A percentile compares a stretch with the other conserved stretches of the same genome.
Evolutionary conservation across 2,329 filamentous ascomycete species (phyloP).

Genomic region (Fusarium scirpi): DNA sequence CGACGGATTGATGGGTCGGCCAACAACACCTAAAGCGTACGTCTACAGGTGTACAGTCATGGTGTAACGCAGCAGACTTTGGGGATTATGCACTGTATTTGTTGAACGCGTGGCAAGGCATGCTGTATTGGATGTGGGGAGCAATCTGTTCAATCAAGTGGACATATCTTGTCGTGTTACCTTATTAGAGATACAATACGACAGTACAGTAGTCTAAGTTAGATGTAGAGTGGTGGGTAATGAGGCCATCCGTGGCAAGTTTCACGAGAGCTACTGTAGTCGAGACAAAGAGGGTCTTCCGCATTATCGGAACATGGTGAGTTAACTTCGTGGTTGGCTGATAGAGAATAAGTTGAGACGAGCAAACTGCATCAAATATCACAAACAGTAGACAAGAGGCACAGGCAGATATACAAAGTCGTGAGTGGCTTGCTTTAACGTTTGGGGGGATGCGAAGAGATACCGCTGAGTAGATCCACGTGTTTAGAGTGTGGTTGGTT

Average conservation of each 20-base stretch:
- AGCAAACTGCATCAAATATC: constrained; percentile 7
- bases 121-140: constrained; percentile 28
- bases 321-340: not conserved
- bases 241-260: constrained; percentile 16
- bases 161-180: constrained; percentile 18
- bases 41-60: not conserved
- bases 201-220: not conserved
- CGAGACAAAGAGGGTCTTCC: not conserved
- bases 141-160: not conserved
- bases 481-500: constrained; percentile 33
- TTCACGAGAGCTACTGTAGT: not conserved
- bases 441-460: constrained; percentile 20
- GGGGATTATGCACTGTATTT: constrained; percentile 36
- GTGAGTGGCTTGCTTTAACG: constrained; percentile 16
- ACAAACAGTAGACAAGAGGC: constrained; percentile 5
- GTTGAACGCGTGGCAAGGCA: constrained; percentile 36
- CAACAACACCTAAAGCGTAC: not conserved
- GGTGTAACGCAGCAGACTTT: constrained; percentile 3
- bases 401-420: constrained; percentile 4
- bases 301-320: constrained; percentile 9
- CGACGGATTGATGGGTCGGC: constrained; percentile 10
- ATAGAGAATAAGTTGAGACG: not conserved
- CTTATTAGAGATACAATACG: constrained; percentile 17
- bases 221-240: constrained; percentile 4
- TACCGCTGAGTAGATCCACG: constrained; percentile 37